Evolutionary conservation across 2,329 filamentous ascomycete species (phyloP), one percentile per base, ranked within the genome.

Genomic region (Didymellaceae sp.): DNA sequence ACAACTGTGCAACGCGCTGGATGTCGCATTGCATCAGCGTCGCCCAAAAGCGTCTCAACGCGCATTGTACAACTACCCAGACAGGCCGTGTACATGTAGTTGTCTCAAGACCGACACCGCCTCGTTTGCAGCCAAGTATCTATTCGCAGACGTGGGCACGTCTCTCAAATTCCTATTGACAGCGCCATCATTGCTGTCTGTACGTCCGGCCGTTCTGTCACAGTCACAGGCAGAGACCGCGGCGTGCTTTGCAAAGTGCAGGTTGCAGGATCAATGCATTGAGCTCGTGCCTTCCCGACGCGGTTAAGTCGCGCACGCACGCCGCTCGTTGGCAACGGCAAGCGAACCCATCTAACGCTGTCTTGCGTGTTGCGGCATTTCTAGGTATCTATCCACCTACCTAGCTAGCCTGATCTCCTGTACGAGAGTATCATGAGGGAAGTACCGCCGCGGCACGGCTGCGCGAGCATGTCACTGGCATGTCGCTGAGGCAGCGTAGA

Each of bases 261-360:
- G n/a, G n/a, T n/a, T 41, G 28, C 14, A 45, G 40, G 41, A 51
- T 35, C 35, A n/a, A 45, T 41, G 41, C 35, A 31, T 45, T 20
- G 37, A 24, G 48, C 48, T 51, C 48, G 47, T 51, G 48, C 48
- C 48, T 51, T 45, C 48, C 48, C 37, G n/a, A 41, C 48, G 30
- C 31, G 48, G 41, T 31, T 45, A 51, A 41, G 30, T n/a, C 30
- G 31, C 20, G 37, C 21, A 24, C 16, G 10, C 34, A 18, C 9
- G 14, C 33, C 32, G 16, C 44, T 20, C 35, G 32, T 33, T 16
- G 20, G 44, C 31, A 37, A 48, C 21, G 26, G 11, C 21, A 48
- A 48, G 32, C 38, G 45, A 38, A 16, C 9, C 17, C 8, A 18
- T 21, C 45, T 43, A 33, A 43, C 33, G 39, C 17, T 35, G n/a